Base-by-base conservation (phyloP, 495 filamentous ascomycete genomes). In the Clavariopsis aquatica region DNA sequence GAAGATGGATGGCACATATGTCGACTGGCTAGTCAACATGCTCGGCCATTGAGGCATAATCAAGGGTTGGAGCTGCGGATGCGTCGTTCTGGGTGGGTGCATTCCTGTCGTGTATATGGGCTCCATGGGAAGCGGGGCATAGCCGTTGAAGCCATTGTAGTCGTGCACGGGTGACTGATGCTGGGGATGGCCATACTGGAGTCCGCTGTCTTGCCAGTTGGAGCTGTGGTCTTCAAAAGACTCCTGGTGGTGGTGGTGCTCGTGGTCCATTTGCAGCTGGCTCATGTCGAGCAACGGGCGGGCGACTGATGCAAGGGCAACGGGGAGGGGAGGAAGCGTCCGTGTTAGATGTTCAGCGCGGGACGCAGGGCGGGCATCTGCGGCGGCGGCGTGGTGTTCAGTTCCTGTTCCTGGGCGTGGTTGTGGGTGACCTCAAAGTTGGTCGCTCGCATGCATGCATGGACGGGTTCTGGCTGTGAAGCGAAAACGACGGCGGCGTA, bases 11-110 rank as follows among this genome's bases (percentile, higher is more conserved):
- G 71, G 71, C 27, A 72, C 75, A 62, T 75, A 77, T 34, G 73
- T 72, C 47, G 79, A 78, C 59, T 80, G 79, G 66, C 78, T 81
- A 51, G 77, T 81, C 64, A 83, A 68, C 76, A 81, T 81, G 62
- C 78, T 81, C 36, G 80, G 80, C 80, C 80, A 83, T 72, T 78
- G 77, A 43, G 80, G 80, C 72, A 80, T 79, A 58, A 80, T 74
- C 64, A 83, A 68, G 20, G 80, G 80, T 58, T 81, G 80, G 24
- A 81, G 69, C 38, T 78, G 77, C 49, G 76, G 78, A 53, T 79
- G 77, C 5, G 72, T 67, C 36, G 76, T 72, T 36, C 75, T 74
- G 23, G 77, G 72, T 2, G 77, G 75, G 46, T 73, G 74, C 65
- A 77, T 72, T 8, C 72, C 68, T 15, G 69, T 71, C 24, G 57